Percentiles rank a stretch among this genome's conserved stretches.
Evolutionary conservation across 306 rosid genomes (phyloP).

Genomic region (Prinsepia uniflora): DNA sequence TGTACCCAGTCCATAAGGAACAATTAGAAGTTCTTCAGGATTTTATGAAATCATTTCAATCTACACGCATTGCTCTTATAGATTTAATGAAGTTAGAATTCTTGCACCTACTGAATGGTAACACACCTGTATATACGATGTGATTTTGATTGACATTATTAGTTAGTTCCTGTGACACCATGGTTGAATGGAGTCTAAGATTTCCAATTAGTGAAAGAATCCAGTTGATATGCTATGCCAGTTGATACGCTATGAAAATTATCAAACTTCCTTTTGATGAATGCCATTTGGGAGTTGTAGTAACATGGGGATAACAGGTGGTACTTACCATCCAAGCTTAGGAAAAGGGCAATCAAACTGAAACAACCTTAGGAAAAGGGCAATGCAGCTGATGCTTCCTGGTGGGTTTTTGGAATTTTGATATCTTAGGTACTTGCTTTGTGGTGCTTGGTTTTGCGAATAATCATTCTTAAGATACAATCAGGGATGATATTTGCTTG

Average conservation of each 20-base stretch:
- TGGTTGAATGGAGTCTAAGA: background rate
- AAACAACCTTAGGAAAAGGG: background rate
- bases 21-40: background rate
- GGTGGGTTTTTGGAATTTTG: no score
- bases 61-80: slow-evolving; percentile 20
- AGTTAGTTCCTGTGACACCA: background rate
- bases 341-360: background rate
- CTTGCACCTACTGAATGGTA: slow-evolving; percentile 1
- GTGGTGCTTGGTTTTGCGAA: no score
- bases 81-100: slow-evolving; percentile 20
- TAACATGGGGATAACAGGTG: background rate
- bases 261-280: background rate
- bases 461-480: background rate
- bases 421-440: no score
- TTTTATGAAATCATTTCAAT: background rate
- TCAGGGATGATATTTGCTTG: background rate
- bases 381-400: no score
- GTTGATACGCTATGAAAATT: background rate
- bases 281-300: background rate
- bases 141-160: background rate
- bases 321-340: background rate
- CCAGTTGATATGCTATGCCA: background rate
- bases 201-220: background rate
- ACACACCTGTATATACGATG: slow-evolving; percentile 7
- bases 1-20: background rate